Evolutionary conservation across 495 filamentous ascomycete genomes (phyloP).

Genomic region (Usnea hakonensis): DNA sequence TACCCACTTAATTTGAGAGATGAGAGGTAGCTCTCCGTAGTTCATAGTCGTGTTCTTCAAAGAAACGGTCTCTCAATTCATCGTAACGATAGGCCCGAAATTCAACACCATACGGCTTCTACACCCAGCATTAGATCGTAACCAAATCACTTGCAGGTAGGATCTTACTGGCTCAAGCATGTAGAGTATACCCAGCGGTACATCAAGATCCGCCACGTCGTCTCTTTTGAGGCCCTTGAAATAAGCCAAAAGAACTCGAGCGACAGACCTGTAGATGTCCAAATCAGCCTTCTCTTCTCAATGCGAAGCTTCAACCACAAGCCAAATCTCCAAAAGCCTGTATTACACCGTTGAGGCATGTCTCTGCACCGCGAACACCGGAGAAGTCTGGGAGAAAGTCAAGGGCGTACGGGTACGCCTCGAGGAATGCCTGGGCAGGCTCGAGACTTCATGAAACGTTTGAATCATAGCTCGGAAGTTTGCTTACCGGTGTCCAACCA

Average conservation of each 20-base stretch:
- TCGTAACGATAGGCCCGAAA: constrained; percentile 93
- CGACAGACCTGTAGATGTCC: constrained; percentile 46
- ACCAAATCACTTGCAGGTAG: background rate
- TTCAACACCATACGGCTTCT: constrained; percentile 92
- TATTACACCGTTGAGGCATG: background rate
- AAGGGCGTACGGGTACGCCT: no score
- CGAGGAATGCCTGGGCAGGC: background rate
- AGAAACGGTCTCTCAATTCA: constrained; percentile 65
- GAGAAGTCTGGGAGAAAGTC: no score
- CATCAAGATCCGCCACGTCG: constrained; percentile 85
- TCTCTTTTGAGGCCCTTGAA: constrained; percentile 86
- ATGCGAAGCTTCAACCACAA: background rate
- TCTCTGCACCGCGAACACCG: background rate
- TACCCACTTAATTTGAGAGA: constrained; percentile 1
- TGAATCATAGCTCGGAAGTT: background rate
- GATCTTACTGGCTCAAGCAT: constrained; percentile 66
- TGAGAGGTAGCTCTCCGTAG: constrained; percentile 45
- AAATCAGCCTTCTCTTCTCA: background rate
- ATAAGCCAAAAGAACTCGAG: constrained; percentile 87
- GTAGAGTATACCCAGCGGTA: constrained; percentile 86
- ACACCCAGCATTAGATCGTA: constrained; percentile 3
- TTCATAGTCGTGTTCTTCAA: constrained; percentile 69
- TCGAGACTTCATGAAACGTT: background rate
- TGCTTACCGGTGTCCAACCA: constrained; percentile 67
- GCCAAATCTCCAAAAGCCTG: background rate